A percentile compares a stretch with the other conserved stretches of the same genome.
phyloP scores from a whole-genome alignment of 176 grass and related monocot species.

The Pontederia paniculata region DNA sequence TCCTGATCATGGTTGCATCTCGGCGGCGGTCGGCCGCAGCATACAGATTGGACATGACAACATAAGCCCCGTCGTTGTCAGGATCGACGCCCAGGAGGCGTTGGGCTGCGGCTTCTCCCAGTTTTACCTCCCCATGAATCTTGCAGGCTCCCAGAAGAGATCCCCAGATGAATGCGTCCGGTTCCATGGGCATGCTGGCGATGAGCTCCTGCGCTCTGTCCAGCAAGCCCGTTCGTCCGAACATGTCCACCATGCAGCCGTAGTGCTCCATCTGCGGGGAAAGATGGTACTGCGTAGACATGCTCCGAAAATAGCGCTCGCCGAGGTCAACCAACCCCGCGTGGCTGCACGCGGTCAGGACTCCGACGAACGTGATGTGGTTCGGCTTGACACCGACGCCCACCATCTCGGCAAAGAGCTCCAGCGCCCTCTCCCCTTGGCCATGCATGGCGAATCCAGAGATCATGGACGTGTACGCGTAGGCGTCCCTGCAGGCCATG shows the following conservation, averaged over 20 bases:
- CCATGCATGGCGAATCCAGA: conserved; percentile 49
- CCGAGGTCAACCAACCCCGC: conserved; percentile 39
- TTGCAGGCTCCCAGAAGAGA: conserved; percentile 62
- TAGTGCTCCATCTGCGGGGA: conserved; percentile 49
- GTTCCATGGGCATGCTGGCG: conserved; percentile 36
- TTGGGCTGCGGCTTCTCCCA: conserved; percentile 37
- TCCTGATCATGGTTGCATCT: conserved; percentile 27
- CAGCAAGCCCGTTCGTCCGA: conserved; percentile 40
- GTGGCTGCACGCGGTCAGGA: conserved; percentile 61
- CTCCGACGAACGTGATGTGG: conserved; percentile 39
- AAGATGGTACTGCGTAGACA: conserved; percentile 18
- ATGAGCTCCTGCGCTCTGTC: conserved; percentile 39
- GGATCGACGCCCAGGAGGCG: neutral
- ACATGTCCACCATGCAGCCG: conserved; percentile 69
- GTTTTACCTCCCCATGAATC: conserved; percentile 24
- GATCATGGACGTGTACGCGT: conserved; percentile 56
- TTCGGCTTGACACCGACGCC: conserved; percentile 38
- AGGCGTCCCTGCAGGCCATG: conserved; percentile 45
- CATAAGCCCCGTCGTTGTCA: conserved; percentile 31
- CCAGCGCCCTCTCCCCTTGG: conserved; percentile 25
- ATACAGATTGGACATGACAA: conserved; percentile 66
- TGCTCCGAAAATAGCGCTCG: conserved; percentile 23
- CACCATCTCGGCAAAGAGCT: conserved; percentile 41
- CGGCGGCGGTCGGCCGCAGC: conserved; percentile 19
- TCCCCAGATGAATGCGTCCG: conserved; percentile 40